These are phyloP conservation scores for Rhodotorula kratochvilovae DNA, from an alignment of 768 basidiomycete genomes.

Conservation along the genomic window DNA sequence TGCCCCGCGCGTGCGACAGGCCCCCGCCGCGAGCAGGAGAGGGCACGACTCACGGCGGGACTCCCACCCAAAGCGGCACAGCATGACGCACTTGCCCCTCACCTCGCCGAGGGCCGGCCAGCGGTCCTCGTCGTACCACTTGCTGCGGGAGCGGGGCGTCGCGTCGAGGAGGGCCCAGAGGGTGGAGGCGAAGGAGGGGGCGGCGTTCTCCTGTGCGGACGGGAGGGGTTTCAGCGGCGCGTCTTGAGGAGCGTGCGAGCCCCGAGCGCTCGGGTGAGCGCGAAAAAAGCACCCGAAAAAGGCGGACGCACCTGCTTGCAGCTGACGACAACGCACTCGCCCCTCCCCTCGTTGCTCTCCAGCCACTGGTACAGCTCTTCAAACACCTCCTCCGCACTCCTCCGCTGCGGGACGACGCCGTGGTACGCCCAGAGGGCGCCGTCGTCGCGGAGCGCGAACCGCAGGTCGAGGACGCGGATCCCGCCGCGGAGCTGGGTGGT, in stretches of 20 bases:
- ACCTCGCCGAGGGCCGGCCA: constrained; percentile 12
- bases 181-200: background rate
- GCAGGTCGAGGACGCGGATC: constrained; percentile 14
- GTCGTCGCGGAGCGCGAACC: constrained; percentile 7
- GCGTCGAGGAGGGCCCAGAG: constrained; percentile 1
- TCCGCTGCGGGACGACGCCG: background rate
- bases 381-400: background rate
- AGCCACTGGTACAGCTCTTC: constrained; percentile 7
- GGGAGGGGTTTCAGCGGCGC: background rate
- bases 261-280: no score
- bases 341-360: background rate
- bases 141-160: background rate
- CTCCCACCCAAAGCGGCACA: constrained; percentile 11
- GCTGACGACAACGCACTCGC: constrained; percentile 1
- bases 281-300: no score
- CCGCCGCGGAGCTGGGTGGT: background rate
- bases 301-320: constrained; percentile 14
- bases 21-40: no score
- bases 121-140: constrained; percentile 5
- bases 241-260: background rate
- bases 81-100: constrained; percentile 9
- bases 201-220: background rate
- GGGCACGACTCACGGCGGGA: constrained; percentile 3
- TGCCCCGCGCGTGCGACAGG: no score
- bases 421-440: constrained; percentile 11